Evolutionary conservation across 352 stramenopile species (phyloP).

Genomic region (Pythium rhizo-oryzae): DNA sequence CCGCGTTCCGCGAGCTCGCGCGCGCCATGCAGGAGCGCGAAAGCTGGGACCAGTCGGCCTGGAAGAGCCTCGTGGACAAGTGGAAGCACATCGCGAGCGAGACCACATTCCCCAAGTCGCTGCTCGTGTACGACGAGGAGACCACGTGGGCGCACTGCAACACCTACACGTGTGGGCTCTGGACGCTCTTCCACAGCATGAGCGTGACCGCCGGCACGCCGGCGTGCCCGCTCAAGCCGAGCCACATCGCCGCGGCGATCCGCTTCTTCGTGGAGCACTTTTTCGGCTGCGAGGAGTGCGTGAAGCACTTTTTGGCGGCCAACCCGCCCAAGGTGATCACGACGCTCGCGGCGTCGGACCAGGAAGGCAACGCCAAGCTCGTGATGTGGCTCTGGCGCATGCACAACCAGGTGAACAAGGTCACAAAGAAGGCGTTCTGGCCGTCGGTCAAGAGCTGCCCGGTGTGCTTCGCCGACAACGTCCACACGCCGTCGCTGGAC

Average conservation of each 20-base stretch:
- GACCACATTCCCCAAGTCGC: conserved; percentile 60
- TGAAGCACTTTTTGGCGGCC: conserved; percentile 67
- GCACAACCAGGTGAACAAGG: conserved; percentile 86
- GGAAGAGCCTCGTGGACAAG: conserved; percentile 57
- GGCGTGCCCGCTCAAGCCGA: conserved; percentile 49
- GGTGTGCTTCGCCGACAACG: conserved; percentile 61
- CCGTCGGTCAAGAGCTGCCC: conserved; percentile 54
- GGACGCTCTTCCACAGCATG: conserved; percentile 84
- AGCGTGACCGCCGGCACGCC: conserved; percentile 44
- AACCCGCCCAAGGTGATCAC: conserved; percentile 67
- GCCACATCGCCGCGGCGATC: conserved; percentile 59
- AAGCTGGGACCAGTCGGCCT: conserved; percentile 58
- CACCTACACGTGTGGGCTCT: conserved; percentile 83
- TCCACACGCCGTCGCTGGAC: conserved; percentile 51
- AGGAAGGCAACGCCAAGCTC: conserved; percentile 42
- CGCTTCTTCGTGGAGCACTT: conserved; percentile 79
- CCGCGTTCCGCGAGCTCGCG: conserved; percentile 45
- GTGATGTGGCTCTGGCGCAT: conserved; percentile 81
- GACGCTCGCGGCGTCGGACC: conserved; percentile 41
- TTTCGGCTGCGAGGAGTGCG: conserved; percentile 82
- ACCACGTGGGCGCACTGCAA: conserved; percentile 54
- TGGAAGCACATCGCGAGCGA: conserved; percentile 54
- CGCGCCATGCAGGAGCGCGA: conserved; percentile 41
- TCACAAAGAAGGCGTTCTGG: conserved; percentile 71
- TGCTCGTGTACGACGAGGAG: conserved; percentile 62